Base-by-base conservation (phyloP, 345 rosid species). In the Arabis alpina region DNA sequence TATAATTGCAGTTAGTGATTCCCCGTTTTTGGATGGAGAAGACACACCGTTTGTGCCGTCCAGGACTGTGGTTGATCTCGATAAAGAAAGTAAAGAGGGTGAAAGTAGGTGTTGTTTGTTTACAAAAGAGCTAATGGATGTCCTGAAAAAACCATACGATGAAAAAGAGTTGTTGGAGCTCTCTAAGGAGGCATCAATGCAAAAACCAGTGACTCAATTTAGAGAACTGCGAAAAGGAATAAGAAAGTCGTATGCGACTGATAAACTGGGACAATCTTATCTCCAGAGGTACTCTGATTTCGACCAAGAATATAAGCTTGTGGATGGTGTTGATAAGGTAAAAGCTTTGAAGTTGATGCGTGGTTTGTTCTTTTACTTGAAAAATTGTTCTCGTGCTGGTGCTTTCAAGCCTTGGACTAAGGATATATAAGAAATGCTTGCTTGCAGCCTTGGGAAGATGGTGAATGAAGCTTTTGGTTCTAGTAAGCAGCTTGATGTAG, bases 361-460 rank as follows among this genome's bases (percentile, higher is more conserved):
- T 50, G 78, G 78, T 8, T 74, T 74, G 16, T 74, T 74, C 78
- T 68, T 74, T 37, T 74, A 67, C 68, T 60, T 74, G 52, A 15
- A 53, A 36, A 44, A 74, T 67, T 32, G 68, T 43, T 41, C 63
- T 61, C 73, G 37, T 25, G 52, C 39, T 36, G 78, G 73, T 60
- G 56, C 57, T 67, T 74, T 67, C 61, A 52, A 61, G 68, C 78
- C 73, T 67, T 74, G 73, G 57, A 25, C 52, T 27, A 28, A 60
- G 55, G 54, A 10, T 9, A 23, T 14, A 28, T 39, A 47, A 25
- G 27, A 41, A 53, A n/a, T 23, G 62, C 19, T 71, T 32, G 55
- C 23, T 19, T 19, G 23, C 50, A 64, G 54, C 49, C 76, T 2
- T 43, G 34, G 5, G 41, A 15, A 44, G 63, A 44, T 52, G 49